Base-by-base conservation (phyloP, 75 land plant genomes). In the Selaginella tamariscina region DNA sequence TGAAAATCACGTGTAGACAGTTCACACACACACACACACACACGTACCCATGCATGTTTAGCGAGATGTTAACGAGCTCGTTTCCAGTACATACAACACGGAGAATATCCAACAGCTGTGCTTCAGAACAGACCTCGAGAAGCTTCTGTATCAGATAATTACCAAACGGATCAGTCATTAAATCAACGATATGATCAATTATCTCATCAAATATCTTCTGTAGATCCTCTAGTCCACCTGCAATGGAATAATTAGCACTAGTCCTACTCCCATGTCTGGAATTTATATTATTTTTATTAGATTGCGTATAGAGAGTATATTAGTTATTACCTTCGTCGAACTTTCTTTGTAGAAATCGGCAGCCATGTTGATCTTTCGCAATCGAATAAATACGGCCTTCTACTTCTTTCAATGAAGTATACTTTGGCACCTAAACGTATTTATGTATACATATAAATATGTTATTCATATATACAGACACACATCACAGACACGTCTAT, bases 111-210 rank as follows among this genome's bases (percentile, higher is more conserved):
- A 74, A 70, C 57, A 78, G 65, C 68, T 89, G 91, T 15, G 72
- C 75, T 68, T 84, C 85, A 77, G 33, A 72, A 54, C 94, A 89
- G 8, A 82, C 83, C 64, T 84, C 91, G 56, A 89, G 60, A 32
- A 89, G 80, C 82, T 82, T 87, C 67, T 89, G 94, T 2, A 89
- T 77, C 31, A 87, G 82, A 72, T 89, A 89, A 67, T 89, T 89
- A 27, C 91, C 94, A 80, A 89, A 87, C 11, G 85, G 83, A 65
- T 89, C 85, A 13, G 75, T 79, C 91, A 89, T 89, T 24, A 89
- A 79, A 33, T 87, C 88, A 54, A 78, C 72, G 70, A 89, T 70
- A 32, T 87, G 84, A 55, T 76, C 83, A 59, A 81, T 80, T 27
- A 84, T 79, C 73, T 86, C 93, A 21, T 65, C 20, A 68, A 89